Base-by-base conservation (phyloP, 163 green algal genomes). In the Scenedesmus sp. region DNA sequence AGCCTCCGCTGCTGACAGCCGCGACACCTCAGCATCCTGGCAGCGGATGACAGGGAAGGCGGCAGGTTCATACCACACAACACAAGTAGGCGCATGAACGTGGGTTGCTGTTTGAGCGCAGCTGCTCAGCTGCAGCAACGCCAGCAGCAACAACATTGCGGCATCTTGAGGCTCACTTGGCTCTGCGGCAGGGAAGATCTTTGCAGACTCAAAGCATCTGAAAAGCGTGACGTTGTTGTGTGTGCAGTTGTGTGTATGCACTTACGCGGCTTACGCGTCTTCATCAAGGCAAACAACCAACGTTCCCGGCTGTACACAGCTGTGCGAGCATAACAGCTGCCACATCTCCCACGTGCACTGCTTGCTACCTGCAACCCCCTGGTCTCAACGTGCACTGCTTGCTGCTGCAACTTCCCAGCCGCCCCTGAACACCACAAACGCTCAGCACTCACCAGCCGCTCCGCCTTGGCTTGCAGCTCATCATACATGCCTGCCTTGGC, bases 401-500 rank as follows among this genome's bases (percentile, higher is more conserved):
- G 23, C 84, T 93, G 84, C 76, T 88, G 76, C 73, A 91, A 10
- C 59, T 3, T 2, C 60, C 76, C 5, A 34, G 34, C 52, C 83
- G 26, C 62, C 34, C 10, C 23, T 77, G 12, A 10, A 77, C 16
- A 10, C 67, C 12, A 1, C 12, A 8, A 26, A 6, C 67, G 10
- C 67, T 13, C 67, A n/a, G 2, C 4, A 18, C 86, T 57, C 52
- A 92, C 89, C 88, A 95, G 64, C 26, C 82, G 70, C 7, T 96
- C 94, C 0, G 86, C 62, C 64, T 92, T 93, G n/a, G 84, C 77
- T 15, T 91, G 84, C 81, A 96, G 81, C 77, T 96, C 92, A 83
- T 96, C 95, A 83, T 96, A 96, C 94, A 95, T 94, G 3, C 82
- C 59, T 34, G 92, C 95, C 85, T 96, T 96, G 26, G 93, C 95